Conservation (phyloP, 2,329 filamentous ascomycete species). For the Monilinia fructicola region DNA sequence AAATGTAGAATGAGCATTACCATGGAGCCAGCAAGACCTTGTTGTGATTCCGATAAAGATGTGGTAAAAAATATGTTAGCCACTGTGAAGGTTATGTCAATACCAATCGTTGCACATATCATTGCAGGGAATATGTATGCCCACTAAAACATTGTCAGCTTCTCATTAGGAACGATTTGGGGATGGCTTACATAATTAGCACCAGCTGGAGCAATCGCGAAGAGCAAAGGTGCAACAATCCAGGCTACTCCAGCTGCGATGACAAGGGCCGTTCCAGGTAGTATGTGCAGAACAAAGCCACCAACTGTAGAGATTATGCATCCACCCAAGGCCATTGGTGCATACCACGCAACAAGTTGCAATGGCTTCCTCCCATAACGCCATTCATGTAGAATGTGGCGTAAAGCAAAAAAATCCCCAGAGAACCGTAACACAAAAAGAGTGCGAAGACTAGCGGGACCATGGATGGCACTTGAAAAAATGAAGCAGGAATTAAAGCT, state of each 20-base stretch:
- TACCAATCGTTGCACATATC: constrained; percentile 67
- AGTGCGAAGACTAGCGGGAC: constrained; percentile 59
- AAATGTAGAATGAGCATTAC: constrained; percentile 71
- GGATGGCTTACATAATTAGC: constrained; percentile 34
- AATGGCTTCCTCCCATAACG: constrained; percentile 53
- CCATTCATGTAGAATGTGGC: constrained; percentile 62
- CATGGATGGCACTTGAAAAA: constrained; percentile 72
- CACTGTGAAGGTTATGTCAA: constrained; percentile 75
- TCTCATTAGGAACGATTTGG: neutral
- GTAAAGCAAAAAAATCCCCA: constrained; percentile 70
- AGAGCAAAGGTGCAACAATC: constrained; percentile 52
- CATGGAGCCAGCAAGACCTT: constrained; percentile 70
- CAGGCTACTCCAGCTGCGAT: constrained; percentile 53
- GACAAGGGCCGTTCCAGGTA: constrained; percentile 54
- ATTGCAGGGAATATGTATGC: constrained; percentile 70
- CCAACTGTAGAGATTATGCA: constrained; percentile 63
- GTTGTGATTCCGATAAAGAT: constrained; percentile 61
- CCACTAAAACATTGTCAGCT: constrained; percentile 51
- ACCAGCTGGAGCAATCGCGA: constrained; percentile 51
- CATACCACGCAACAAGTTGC: constrained; percentile 60
- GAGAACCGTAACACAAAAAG: constrained; percentile 66
- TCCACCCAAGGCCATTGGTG: constrained; percentile 67
- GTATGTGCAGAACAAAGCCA: constrained; percentile 55
- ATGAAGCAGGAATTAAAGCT: constrained; percentile 66
- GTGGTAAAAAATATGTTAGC: constrained; percentile 78